Evolutionary conservation across 2,329 filamentous ascomycete genomes (phyloP).

Genomic region (Aspergillus carbonarius): DNA sequence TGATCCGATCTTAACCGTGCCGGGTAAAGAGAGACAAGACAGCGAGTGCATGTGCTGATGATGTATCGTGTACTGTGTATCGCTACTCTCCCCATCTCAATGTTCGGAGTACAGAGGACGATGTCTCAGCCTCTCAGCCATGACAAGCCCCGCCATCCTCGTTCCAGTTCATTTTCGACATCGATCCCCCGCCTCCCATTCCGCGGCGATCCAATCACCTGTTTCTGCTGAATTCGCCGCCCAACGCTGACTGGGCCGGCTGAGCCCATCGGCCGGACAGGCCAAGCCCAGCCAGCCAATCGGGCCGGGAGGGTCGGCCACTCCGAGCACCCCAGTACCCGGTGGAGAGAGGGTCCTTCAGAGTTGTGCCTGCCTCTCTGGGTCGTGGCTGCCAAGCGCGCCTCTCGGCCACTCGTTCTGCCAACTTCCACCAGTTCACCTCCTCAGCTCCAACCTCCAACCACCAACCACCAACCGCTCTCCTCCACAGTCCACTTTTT

Average conservation of each 20-base stretch:
- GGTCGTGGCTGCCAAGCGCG: neutral
- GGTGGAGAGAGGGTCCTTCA: neutral
- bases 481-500: neutral
- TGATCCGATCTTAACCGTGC: neutral
- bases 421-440: neutral
- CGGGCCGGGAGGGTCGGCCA: neutral
- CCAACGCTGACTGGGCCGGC: neutral
- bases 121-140: neutral
- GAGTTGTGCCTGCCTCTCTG: neutral
- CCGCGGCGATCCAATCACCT: neutral
- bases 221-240: neutral
- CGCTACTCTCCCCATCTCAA: too few relatives aligned
- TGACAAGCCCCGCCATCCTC: neutral
- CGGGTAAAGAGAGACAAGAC: neutral
- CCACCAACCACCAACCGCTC: neutral
- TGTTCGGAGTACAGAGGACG: too few relatives aligned
- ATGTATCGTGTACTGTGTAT: neutral
- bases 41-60: neutral
- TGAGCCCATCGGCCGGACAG: neutral
- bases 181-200: neutral
- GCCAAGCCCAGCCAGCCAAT: neutral
- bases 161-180: neutral
- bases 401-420: neutral
- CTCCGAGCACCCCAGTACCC: neutral
- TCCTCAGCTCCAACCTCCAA: neutral